Evolutionary conservation across 2,329 filamentous ascomycete species (phyloP).

Genomic region (Cercospora zeae-maydis): DNA sequence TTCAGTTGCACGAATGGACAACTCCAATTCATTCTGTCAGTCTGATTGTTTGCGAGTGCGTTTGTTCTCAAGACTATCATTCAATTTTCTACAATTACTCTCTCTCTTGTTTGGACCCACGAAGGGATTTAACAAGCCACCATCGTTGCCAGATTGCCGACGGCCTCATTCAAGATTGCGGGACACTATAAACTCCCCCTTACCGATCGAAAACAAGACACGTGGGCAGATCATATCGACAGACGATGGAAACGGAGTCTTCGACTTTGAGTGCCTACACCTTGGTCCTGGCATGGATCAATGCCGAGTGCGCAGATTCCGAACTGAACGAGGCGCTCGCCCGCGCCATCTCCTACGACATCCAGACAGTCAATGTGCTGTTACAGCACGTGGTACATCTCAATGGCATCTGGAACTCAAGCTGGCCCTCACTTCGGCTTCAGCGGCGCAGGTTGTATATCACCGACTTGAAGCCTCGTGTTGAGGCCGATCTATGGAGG

Average conservation of each 20-base stretch:
- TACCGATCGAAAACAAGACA: background rate
- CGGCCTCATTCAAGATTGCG: background rate
- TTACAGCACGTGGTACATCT: slow-evolving; percentile 12
- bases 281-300: slow-evolving; percentile 11
- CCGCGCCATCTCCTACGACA: slow-evolving; percentile 13
- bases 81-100: background rate
- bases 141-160: background rate
- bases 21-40: too few relatives aligned
- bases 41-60: too few relatives aligned
- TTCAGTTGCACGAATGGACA: too few relatives aligned
- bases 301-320: background rate
- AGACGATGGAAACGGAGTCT: background rate
- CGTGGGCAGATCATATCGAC: background rate
- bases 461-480: slow-evolving; percentile 11
- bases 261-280: slow-evolving; percentile 13
- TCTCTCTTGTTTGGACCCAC: background rate
- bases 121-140: background rate
- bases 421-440: slow-evolving; percentile 11
- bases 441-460: slow-evolving; percentile 13
- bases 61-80: too few relatives aligned
- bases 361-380: slow-evolving; percentile 10
- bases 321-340: slow-evolving; percentile 12
- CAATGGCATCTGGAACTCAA: slow-evolving; percentile 12
- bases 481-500: slow-evolving; percentile 2
- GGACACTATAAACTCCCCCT: background rate